Conservation (phyloP, 1,284 basidiomycete genomes). For the Apiotrichum veenhuisii region DNA sequence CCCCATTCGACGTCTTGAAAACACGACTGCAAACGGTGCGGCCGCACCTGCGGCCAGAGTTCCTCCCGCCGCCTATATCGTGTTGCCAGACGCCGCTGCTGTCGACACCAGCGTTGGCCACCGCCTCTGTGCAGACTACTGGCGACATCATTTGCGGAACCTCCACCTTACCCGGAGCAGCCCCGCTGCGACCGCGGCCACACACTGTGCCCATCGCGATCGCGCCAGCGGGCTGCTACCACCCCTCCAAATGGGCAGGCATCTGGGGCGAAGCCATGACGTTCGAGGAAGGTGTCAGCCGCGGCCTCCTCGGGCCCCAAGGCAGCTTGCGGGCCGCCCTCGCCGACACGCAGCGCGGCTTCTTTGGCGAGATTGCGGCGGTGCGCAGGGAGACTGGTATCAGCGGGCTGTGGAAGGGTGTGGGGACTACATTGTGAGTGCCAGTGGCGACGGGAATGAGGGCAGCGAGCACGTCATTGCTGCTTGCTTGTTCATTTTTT, state of each 20-base stretch:
- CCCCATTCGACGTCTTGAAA: slow-evolving; percentile 52
- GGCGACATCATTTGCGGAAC: slow-evolving; percentile 21
- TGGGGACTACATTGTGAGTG: slow-evolving; percentile 76
- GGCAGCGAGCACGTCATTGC: background rate
- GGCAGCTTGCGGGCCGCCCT: slow-evolving; percentile 11
- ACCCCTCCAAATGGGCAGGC: slow-evolving; percentile 49
- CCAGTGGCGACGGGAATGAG: background rate
- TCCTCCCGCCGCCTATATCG: slow-evolving; percentile 20
- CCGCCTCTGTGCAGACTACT: background rate
- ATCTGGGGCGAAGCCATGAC: slow-evolving; percentile 49
- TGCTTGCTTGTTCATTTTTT: background rate
- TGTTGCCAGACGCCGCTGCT: slow-evolving; percentile 43
- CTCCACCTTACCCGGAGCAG: slow-evolving; percentile 12
- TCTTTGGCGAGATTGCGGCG: slow-evolving; percentile 72
- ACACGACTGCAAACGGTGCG: slow-evolving; percentile 49
- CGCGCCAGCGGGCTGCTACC: slow-evolving; percentile 44
- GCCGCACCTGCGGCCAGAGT: slow-evolving; percentile 27
- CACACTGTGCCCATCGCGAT: slow-evolving; percentile 2
- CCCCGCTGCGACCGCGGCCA: slow-evolving; percentile 1
- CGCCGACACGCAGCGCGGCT: slow-evolving; percentile 53
- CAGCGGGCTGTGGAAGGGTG: slow-evolving; percentile 82
- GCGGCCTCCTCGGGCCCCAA: slow-evolving; percentile 16
- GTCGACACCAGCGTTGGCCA: background rate
- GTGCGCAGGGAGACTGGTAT: slow-evolving; percentile 73
- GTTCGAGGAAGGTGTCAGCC: slow-evolving; percentile 33